Evolutionary conservation across 345 rosid species (phyloP).

Genomic region (Lepidium aucheri): DNA sequence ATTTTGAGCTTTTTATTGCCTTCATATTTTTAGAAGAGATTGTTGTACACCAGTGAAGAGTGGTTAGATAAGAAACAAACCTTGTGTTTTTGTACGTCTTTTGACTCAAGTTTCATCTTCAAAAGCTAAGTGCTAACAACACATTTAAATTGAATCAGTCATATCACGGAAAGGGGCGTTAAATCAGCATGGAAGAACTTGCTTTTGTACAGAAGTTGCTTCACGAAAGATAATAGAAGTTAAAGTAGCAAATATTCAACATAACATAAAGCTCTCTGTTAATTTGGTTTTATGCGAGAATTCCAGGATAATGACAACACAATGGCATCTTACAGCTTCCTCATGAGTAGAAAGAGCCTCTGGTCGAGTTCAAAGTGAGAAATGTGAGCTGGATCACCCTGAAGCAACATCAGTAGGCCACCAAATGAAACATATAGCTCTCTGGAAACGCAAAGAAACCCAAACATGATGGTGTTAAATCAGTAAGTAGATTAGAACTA

Average conservation of each 20-base stretch:
- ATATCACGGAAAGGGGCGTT: not conserved
- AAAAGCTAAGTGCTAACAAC: not conserved
- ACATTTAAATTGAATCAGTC: not conserved
- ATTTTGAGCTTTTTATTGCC: not conserved
- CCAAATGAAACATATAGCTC: slow-evolving; percentile 77
- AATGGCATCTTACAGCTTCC: slow-evolving; percentile 41
- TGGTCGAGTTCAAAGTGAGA: slow-evolving; percentile 73
- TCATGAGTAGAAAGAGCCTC: slow-evolving; percentile 67
- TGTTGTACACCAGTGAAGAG: not conserved
- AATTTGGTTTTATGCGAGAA: not conserved
- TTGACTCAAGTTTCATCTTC: not conserved
- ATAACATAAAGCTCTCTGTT: not conserved
- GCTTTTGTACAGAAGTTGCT: slow-evolving; percentile 2
- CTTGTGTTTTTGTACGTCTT: too few relatives aligned
- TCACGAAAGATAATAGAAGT: not conserved
- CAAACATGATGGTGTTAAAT: not conserved
- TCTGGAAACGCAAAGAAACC: slow-evolving; percentile 31
- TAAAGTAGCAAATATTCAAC: not conserved
- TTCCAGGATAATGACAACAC: not conserved
- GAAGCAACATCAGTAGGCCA: slow-evolving; percentile 79
- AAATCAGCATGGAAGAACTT: not conserved
- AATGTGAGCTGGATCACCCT: slow-evolving; percentile 69
- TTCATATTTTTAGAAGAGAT: not conserved
- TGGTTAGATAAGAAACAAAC: not conserved
- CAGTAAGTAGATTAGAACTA: not conserved